These are phyloP conservation scores for Astrothelium subdiscretum DNA, from an alignment of 495 filamentous ascomycete genomes.

Conservation along the genomic window DNA sequence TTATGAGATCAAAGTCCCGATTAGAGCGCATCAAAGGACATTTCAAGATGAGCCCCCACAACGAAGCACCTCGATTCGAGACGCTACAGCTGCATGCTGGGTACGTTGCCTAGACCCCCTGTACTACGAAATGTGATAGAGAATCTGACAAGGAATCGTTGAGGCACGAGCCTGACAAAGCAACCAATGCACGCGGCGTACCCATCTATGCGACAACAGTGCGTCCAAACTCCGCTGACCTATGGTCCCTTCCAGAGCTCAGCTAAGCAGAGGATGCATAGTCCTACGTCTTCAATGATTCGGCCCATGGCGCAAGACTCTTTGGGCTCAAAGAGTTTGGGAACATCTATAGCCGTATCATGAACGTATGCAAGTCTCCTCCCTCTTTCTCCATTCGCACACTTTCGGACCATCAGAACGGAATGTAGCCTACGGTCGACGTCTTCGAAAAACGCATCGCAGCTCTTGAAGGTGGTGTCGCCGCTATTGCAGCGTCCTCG, in stretches of 20 bases:
- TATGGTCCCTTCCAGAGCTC: neutral
- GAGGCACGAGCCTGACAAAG: slow-evolving; percentile 72
- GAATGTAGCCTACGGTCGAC: slow-evolving; percentile 73
- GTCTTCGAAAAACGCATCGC: slow-evolving; percentile 97
- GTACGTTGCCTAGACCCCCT: slow-evolving; percentile 36
- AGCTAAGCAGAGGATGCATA: slow-evolving; percentile 20
- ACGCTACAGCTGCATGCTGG: slow-evolving; percentile 95
- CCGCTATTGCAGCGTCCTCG: slow-evolving; percentile 78
- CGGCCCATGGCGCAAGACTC: slow-evolving; percentile 86
- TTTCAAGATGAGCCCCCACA: slow-evolving; percentile 17
- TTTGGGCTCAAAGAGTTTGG: slow-evolving; percentile 97
- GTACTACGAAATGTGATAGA: neutral
- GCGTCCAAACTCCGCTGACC: neutral
- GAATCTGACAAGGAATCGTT: slow-evolving; percentile 6
- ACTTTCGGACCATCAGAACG: too few species aligned
- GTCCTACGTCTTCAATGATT: slow-evolving; percentile 94
- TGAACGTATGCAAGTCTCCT: slow-evolving; percentile 54
- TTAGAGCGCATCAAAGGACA: slow-evolving; percentile 18
- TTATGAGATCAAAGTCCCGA: slow-evolving; percentile 7
- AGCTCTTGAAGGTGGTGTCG: slow-evolving; percentile 87
- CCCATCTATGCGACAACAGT: slow-evolving; percentile 94
- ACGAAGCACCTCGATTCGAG: slow-evolving; percentile 50
- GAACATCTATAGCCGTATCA: slow-evolving; percentile 96
- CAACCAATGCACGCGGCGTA: slow-evolving; percentile 83
- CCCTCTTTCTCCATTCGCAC: neutral